Percentiles rank a stretch among this genome's conserved stretches.
Conservation (phyloP, 108 stramenopile species). For the Pseudonitzschia multiseries region DNA sequence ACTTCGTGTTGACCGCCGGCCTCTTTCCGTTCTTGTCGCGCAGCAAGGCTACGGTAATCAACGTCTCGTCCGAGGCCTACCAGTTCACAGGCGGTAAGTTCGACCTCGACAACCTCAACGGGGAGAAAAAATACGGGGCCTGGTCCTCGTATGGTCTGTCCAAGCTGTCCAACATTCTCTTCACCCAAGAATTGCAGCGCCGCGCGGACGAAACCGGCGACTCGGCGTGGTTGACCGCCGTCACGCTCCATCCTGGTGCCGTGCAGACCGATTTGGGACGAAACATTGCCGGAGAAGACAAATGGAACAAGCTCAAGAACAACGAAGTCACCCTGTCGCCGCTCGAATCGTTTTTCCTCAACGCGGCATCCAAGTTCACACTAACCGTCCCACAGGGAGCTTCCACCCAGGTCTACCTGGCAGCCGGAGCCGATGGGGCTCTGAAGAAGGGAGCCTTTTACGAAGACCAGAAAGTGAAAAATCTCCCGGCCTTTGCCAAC, state of each 20-base stretch:
- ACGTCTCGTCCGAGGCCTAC: conserved; percentile 68
- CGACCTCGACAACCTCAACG: conserved; percentile 65
- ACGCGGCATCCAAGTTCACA: conserved; percentile 33
- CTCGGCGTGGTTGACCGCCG: conserved; percentile 49
- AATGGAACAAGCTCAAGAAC: conserved; percentile 49
- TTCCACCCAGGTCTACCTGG: conserved; percentile 66
- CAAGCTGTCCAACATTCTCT: conserved; percentile 82
- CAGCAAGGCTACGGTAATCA: conserved; percentile 57
- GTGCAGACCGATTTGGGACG: conserved; percentile 68
- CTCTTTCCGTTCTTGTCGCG: conserved; percentile 52
- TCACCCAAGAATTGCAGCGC: conserved; percentile 74
- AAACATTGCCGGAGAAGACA: conserved; percentile 58
- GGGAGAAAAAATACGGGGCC: conserved; percentile 58
- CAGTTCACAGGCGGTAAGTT: conserved; percentile 48
- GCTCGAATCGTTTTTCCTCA: conserved; percentile 37
- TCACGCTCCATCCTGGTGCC: conserved; percentile 67
- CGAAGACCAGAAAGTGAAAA: conserved; percentile 46
- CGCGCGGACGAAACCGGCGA: conserved; percentile 48
- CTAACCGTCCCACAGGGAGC: conserved; percentile 64
- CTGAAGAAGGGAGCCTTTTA: conserved; percentile 43
- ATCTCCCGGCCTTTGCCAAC: conserved; percentile 37
- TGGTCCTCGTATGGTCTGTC: conserved; percentile 72
- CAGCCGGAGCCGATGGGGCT: conserved; percentile 33
- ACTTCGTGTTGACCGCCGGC: conserved; percentile 73
- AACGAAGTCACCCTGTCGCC: conserved; percentile 17